These are phyloP conservation scores for Modicella reniformis DNA, from an alignment of 371 early-diverging fungal species.

Conservation along the genomic window DNA sequence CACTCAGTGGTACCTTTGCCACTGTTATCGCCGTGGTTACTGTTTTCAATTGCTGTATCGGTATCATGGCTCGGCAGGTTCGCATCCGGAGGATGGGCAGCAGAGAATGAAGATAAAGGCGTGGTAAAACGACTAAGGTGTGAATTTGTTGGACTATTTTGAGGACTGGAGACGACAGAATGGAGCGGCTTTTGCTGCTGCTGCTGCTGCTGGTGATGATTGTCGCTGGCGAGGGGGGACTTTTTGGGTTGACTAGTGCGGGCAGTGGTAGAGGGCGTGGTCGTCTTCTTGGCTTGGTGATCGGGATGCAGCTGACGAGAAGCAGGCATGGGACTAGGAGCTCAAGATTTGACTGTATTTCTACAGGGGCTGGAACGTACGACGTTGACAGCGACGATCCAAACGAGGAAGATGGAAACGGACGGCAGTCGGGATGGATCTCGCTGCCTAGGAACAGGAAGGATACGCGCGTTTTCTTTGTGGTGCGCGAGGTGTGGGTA, in stretches of 20 bases:
- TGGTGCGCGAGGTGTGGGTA: no score
- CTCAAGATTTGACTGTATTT: background rate
- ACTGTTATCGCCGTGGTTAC: background rate
- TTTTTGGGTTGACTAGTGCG: background rate
- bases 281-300: slow-evolving; percentile 30
- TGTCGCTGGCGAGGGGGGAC: background rate
- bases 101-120: slow-evolving; percentile 8
- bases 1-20: background rate
- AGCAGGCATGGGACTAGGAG: slow-evolving; percentile 36
- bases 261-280: slow-evolving; percentile 10
- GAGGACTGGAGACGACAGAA: slow-evolving; percentile 39
- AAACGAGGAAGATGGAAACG: background rate
- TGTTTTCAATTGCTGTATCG: slow-evolving; percentile 13
- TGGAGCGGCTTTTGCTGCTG: slow-evolving; percentile 19
- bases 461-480: background rate
- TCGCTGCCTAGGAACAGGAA: background rate
- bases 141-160: slow-evolving; percentile 32
- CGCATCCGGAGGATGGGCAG: slow-evolving; percentile 8
- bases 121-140: slow-evolving; percentile 30
- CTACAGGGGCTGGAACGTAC: background rate
- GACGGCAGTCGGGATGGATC: background rate
- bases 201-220: slow-evolving; percentile 11
- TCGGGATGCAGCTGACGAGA: slow-evolving; percentile 41
- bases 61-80: slow-evolving; percentile 23
- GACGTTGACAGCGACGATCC: no score